Evolutionary conservation across 495 filamentous ascomycete species (phyloP), one percentile per base, ranked within the genome.

Genomic region (Beverwykella pulmonaria): DNA sequence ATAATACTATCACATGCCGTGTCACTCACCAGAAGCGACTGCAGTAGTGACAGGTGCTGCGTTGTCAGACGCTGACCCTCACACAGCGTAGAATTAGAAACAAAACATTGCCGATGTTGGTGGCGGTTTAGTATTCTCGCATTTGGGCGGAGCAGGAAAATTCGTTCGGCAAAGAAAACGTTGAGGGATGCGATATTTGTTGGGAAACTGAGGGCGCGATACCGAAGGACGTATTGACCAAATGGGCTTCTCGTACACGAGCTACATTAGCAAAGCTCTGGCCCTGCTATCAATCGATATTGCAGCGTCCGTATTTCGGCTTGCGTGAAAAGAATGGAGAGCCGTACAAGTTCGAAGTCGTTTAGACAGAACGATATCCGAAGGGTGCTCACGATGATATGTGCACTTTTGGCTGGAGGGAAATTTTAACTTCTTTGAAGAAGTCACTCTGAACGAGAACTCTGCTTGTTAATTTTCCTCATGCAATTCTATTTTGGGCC

Each of bases 1-100:
- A 61, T 63, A 63, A 53, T 63, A 53, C 27, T 30, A 23, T 63
- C 60, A 55, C 60, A 63, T 63, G 50, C 60, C 25, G 48, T 54
- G 59, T 29, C 7, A 57, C 17, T 34, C 32, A 44, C 23, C 36
- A 17, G 36, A 30, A 57, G 49, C 52, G 34, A 64, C 36, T 55
- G 61, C 52, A 58, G 50, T 64, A 49, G 60, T 44, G 49, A 47
- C 36, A 25, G 27, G 19, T 15, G 46, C 26, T 62, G 59, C 19
- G 48, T 44, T 62, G 59, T 62, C 59, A 62, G 29, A 36, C 20
- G 17, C 22, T 6, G 59, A 53, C 48, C 48, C 59, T 53, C 59
- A n/a, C 25, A 27, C 17, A 58, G 23, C 10, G 54, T 60, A 49
- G 39, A 48, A 41, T 26, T 48, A 22, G 57, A 60, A 23, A 60